Conservation (phyloP, 163 green algal species). For the Scenedesmus sp. region DNA sequence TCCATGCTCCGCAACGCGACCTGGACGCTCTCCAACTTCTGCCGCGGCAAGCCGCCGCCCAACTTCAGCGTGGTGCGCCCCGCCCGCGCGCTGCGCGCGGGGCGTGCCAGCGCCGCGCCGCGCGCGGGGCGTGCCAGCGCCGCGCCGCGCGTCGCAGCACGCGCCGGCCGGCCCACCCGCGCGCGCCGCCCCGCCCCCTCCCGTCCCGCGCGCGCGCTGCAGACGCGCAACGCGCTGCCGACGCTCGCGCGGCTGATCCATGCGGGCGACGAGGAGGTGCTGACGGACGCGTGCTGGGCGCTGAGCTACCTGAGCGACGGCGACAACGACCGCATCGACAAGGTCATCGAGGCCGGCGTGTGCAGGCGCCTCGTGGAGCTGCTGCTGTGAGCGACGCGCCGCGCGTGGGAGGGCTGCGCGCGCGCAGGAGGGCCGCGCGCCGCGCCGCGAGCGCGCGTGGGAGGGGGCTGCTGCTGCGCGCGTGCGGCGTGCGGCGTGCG, state of each 20-base stretch:
- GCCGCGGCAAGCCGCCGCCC: constrained; percentile 97
- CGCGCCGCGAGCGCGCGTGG: not conserved
- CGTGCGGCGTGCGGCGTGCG: not conserved
- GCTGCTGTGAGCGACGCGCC: constrained; percentile 78
- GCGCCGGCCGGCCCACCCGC: no score
- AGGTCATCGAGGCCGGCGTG: constrained; percentile 96
- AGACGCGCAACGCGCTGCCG: constrained; percentile 92
- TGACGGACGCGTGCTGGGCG: constrained; percentile 99
- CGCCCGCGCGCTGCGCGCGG: not conserved
- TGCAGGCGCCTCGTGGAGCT: constrained; percentile 95
- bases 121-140: no score
- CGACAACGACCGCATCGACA: constrained; percentile 92
- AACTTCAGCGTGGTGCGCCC: constrained; percentile 75
- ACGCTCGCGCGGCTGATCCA: constrained; percentile 84
- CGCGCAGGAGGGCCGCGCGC: not conserved
- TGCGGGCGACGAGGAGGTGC: constrained; percentile 90
- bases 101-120: no score
- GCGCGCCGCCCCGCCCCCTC: not conserved
- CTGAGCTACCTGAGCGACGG: constrained; percentile 99
- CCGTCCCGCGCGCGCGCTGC: constrained; percentile 34
- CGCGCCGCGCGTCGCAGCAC: no score
- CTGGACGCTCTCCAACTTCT: constrained; percentile 99
- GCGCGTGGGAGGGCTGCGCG: not conserved
- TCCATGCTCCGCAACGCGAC: constrained; percentile 99
- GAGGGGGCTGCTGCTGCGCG: not conserved